phyloP scores from a whole-genome alignment of 768 basidiomycete species.

The Rhodosporidiobolus odoratus region DNA sequence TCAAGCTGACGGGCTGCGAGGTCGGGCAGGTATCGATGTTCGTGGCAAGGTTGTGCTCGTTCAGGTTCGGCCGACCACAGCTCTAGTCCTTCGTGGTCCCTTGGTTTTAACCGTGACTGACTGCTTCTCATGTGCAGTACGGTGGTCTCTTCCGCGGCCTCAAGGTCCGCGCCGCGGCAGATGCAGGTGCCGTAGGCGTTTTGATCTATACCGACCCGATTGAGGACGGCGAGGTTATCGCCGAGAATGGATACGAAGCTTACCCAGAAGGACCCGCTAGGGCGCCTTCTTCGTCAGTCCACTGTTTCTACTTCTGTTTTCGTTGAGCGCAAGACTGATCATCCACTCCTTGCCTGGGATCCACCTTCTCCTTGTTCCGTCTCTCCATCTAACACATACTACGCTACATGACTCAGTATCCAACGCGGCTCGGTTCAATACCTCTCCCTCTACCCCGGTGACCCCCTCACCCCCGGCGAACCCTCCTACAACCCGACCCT shows the following conservation, averaged over 20 bases:
- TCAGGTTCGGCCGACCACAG: too few species aligned
- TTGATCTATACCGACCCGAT: slow-evolving; percentile 42
- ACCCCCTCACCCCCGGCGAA: slow-evolving; percentile 76
- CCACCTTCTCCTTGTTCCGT: too few species aligned
- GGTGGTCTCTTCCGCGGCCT: slow-evolving; percentile 70
- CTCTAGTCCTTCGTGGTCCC: too few species aligned
- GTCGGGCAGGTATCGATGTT: slow-evolving; percentile 59
- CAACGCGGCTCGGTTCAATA: slow-evolving; percentile 79
- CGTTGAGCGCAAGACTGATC: background rate
- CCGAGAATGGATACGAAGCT: slow-evolving; percentile 25
- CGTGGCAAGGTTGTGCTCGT: slow-evolving; percentile 71
- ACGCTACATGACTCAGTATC: slow-evolving; percentile 48
- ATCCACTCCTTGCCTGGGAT: background rate
- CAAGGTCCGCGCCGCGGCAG: slow-evolving; percentile 69
- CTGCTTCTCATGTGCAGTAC: too few species aligned
- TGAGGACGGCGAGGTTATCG: slow-evolving; percentile 38
- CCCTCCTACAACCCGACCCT: slow-evolving; percentile 63
- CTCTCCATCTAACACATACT: too few species aligned
- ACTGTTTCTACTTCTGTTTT: background rate
- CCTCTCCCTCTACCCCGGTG: slow-evolving; percentile 56
- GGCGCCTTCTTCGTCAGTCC: slow-evolving; percentile 58
- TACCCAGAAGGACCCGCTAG: slow-evolving; percentile 85
- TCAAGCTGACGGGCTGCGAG: too few species aligned
- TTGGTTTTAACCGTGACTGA: too few species aligned
- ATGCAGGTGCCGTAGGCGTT: slow-evolving; percentile 31